Conservation (phyloP, 1,284 basidiomycete species). For the Leccinum subrobustum region DNA sequence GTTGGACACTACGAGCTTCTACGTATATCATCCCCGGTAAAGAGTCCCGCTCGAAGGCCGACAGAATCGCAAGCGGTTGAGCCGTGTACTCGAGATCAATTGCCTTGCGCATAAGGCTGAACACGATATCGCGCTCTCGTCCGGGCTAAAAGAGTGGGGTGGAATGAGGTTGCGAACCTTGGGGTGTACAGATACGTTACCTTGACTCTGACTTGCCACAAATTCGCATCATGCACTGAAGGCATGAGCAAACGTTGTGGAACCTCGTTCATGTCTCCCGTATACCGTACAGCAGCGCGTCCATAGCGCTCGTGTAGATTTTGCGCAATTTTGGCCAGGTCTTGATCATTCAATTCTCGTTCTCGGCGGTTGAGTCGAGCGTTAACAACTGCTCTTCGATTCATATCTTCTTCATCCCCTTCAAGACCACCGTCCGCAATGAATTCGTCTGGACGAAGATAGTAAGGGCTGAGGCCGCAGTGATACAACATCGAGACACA, state of each 20-base stretch:
- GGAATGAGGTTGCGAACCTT: background rate
- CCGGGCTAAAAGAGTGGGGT: slow-evolving; percentile 58
- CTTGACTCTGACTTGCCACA: slow-evolving; percentile 96
- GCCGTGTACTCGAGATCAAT: slow-evolving; percentile 77
- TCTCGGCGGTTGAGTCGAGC: slow-evolving; percentile 77
- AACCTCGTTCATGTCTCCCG: slow-evolving; percentile 90
- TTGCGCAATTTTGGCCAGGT: slow-evolving; percentile 85
- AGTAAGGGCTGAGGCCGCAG: slow-evolving; percentile 11
- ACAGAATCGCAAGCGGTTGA: slow-evolving; percentile 81
- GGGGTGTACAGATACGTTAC: slow-evolving; percentile 42
- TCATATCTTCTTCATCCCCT: slow-evolving; percentile 68
- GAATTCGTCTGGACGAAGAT: slow-evolving; percentile 62
- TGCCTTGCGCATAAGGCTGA: slow-evolving; percentile 92
- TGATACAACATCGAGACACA: slow-evolving; percentile 33
- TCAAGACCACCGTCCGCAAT: slow-evolving; percentile 74
- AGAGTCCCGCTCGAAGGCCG: slow-evolving; percentile 95
- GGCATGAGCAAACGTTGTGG: slow-evolving; percentile 95
- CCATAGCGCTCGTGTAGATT: slow-evolving; percentile 83
- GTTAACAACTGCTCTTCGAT: slow-evolving; percentile 64
- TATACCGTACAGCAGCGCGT: slow-evolving; percentile 68
- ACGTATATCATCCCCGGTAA: slow-evolving; percentile 95
- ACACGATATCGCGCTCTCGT: slow-evolving; percentile 89
- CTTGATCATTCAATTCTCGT: slow-evolving; percentile 78
- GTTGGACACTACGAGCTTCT: slow-evolving; percentile 86
- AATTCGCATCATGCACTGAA: slow-evolving; percentile 89